A percentile compares a stretch with the other conserved stretches of the same genome.
Evolutionary conservation across 208 protist genomes (phyloP).

Genomic region (Leishmania lainsoni): DNA sequence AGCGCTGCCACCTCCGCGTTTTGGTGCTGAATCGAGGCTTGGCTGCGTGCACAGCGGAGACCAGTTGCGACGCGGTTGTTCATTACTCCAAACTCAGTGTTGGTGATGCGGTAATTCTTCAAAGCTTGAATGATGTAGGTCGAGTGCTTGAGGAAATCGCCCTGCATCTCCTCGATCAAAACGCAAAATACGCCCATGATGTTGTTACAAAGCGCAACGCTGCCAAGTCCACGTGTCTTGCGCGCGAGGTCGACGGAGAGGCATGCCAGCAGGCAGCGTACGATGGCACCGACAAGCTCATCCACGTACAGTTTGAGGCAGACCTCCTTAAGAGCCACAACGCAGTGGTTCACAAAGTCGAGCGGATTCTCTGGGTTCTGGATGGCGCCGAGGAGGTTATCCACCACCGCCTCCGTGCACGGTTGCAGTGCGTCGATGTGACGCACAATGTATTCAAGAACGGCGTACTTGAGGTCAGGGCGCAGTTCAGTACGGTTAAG

Average conservation of each 20-base stretch:
- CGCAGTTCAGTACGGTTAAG: slow-evolving; percentile 55
- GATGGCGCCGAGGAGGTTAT: slow-evolving; percentile 63
- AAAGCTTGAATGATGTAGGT: slow-evolving; percentile 66
- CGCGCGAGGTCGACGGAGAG: slow-evolving; percentile 37
- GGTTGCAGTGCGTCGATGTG: slow-evolving; percentile 67
- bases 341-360: slow-evolving; percentile 56
- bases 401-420: slow-evolving; percentile 58
- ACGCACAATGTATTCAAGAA: slow-evolving; percentile 77
- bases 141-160: slow-evolving; percentile 81
- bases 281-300: slow-evolving; percentile 78
- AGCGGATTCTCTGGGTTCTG: slow-evolving; percentile 44
- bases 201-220: slow-evolving; percentile 43
- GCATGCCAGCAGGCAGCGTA: slow-evolving; percentile 65
- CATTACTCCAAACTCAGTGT: slow-evolving; percentile 62
- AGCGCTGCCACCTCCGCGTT: slow-evolving; percentile 51
- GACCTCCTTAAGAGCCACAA: slow-evolving; percentile 68
- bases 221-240: slow-evolving; percentile 31
- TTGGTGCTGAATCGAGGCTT: slow-evolving; percentile 37
- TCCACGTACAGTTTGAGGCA: slow-evolving; percentile 71
- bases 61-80: slow-evolving; percentile 58
- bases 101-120: slow-evolving; percentile 67
- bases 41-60: slow-evolving; percentile 41
- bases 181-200: slow-evolving; percentile 82
- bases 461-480: slow-evolving; percentile 67
- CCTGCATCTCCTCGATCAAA: slow-evolving; percentile 63